Conservation (phyloP, 2,329 filamentous ascomycete species). For the Eutypella sp. region DNA sequence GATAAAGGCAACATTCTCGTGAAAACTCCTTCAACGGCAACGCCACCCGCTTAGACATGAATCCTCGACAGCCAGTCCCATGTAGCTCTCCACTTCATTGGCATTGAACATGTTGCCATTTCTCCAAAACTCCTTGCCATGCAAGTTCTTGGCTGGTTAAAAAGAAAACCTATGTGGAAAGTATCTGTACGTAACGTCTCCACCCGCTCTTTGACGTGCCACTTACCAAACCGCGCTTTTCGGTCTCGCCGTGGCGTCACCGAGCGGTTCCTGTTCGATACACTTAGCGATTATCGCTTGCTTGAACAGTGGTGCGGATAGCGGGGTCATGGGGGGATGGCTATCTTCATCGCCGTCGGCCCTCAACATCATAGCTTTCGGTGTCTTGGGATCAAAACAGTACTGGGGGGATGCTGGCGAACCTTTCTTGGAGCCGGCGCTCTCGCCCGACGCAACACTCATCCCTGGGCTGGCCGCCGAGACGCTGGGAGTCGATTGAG, state of each 20-base stretch:
- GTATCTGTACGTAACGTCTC: too few species aligned
- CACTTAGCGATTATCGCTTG: slow-evolving; percentile 1
- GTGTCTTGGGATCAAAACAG: not conserved
- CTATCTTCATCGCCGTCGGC: slow-evolving; percentile 1
- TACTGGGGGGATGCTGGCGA: not conserved
- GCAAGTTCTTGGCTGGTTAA: too few species aligned
- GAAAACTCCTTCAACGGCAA: too few species aligned
- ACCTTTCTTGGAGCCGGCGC: not conserved
- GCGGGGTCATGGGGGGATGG: slow-evolving; percentile 1
- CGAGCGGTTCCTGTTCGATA: not conserved
- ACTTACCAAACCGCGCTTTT: not conserved
- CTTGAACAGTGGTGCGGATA: slow-evolving; percentile 1
- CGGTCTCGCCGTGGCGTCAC: slow-evolving; percentile 1
- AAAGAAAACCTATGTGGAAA: too few species aligned
- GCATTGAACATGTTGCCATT: too few species aligned
- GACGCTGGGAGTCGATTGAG: not conserved
- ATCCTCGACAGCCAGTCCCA: too few species aligned
- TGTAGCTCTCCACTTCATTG: too few species aligned
- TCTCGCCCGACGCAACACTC: not conserved
- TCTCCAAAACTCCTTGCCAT: too few species aligned
- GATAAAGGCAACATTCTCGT: too few species aligned
- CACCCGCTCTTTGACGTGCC: too few species aligned
- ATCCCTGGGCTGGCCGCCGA: not conserved
- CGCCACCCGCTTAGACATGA: too few species aligned
- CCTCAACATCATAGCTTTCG: slow-evolving; percentile 1